phyloP scores from a whole-genome alignment of 345 rosid species.

The Linum tenue region DNA sequence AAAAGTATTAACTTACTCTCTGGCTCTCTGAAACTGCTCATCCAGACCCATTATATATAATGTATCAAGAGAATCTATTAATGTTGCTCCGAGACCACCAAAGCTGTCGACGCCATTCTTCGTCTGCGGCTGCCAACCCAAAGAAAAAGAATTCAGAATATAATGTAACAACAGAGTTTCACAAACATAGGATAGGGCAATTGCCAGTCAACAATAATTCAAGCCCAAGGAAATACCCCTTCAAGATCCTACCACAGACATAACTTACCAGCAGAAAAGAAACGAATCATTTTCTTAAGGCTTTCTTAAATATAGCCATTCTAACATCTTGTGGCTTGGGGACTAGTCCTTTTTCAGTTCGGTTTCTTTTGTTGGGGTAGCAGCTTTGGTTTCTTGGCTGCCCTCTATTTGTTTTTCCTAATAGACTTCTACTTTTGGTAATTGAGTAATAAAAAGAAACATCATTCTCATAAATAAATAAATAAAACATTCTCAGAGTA shows the following conservation, averaged over 20 bases:
- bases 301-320: too few species aligned
- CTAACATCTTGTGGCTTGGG: too few species aligned
- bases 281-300: not conserved
- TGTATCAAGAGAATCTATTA: slow-evolving; percentile 77
- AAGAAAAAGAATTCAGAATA: slow-evolving; percentile 1
- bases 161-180: not conserved
- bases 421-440: too few species aligned
- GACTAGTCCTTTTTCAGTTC: too few species aligned
- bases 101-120: slow-evolving; percentile 85
- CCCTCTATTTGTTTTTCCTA: too few species aligned
- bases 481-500: too few species aligned
- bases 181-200: not conserved
- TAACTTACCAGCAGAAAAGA: not conserved
- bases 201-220: not conserved
- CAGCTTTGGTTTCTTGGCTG: too few species aligned
- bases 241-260: not conserved
- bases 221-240: not conserved
- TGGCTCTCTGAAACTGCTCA: slow-evolving; percentile 77
- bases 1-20: slow-evolving; percentile 55
- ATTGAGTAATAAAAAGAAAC: too few species aligned
- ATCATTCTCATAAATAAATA: too few species aligned
- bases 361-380: too few species aligned
- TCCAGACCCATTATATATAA: slow-evolving; percentile 85
- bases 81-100: slow-evolving; percentile 98
- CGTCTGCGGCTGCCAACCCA: slow-evolving; percentile 57